Conservation (phyloP, 106 monocot genomes). For the Apostasia shenzhenica region DNA sequence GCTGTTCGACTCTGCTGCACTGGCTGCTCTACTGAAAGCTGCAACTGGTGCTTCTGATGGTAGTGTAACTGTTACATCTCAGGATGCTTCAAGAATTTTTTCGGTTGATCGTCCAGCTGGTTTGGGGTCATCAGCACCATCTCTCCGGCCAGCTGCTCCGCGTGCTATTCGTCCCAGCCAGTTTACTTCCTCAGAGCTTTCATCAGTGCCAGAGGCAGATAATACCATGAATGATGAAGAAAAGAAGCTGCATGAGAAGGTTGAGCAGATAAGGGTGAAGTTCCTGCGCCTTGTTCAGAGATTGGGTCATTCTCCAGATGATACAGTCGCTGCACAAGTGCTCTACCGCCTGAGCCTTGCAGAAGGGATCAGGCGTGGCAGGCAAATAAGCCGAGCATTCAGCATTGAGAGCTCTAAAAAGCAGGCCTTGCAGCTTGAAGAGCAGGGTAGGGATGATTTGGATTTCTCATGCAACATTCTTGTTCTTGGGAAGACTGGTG, state of each 20-base stretch:
- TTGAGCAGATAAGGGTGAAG: conserved; percentile 72
- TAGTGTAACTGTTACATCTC: conserved; percentile 21
- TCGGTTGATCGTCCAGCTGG: conserved; percentile 56
- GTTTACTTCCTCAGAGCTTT: conserved; percentile 39
- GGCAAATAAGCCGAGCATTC: conserved; percentile 30
- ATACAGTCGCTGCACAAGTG: conserved; percentile 32
- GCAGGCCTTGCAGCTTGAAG: conserved; percentile 60
- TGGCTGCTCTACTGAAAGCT: conserved; percentile 70
- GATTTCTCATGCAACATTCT: conserved; percentile 75
- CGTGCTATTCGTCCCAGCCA: conserved; percentile 23
- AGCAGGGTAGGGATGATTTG: conserved; percentile 41
- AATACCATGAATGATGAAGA: conserved; percentile 52
- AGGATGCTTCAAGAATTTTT: conserved; percentile 43
- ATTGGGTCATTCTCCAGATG: conserved; percentile 63
- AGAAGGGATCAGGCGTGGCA: conserved; percentile 57
- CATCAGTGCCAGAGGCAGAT: conserved; percentile 33
- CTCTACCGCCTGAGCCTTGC: conserved; percentile 71
- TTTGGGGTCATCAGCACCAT: conserved; percentile 39
- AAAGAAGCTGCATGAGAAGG: conserved; percentile 66
- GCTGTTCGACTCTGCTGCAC: conserved; percentile 65
- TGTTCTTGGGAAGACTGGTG: conserved; percentile 78
- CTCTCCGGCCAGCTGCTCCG: conserved; percentile 30
- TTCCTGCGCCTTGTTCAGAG: conserved; percentile 73
- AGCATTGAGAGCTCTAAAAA: conserved; percentile 47
- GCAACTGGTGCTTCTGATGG: conserved; percentile 47